A percentile compares a stretch with the other conserved stretches of the same genome.
These are phyloP conservation scores for Fomitopsis pulvina DNA, from an alignment of 768 basidiomycete genomes.

Conservation along the genomic window DNA sequence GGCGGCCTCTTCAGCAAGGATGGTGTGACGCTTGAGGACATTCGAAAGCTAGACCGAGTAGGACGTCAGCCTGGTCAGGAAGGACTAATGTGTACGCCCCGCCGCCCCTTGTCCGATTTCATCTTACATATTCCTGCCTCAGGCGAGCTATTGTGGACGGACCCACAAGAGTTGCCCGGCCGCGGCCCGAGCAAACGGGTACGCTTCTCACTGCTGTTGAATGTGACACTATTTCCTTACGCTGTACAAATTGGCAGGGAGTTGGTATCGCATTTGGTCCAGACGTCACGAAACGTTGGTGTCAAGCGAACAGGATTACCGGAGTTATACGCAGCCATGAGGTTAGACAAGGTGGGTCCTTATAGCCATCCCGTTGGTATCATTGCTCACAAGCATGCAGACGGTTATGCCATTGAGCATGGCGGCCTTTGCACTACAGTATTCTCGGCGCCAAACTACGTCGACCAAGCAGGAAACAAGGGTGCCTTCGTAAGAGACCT, in stretches of 20 bases:
- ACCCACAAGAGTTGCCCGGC: slow-evolving; percentile 84
- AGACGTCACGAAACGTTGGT: slow-evolving; percentile 88
- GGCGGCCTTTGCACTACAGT: slow-evolving; percentile 92
- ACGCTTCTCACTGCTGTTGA: slow-evolving; percentile 21
- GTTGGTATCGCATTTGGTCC: slow-evolving; percentile 96
- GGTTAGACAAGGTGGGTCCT: slow-evolving; percentile 82
- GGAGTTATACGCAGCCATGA: slow-evolving; percentile 94
- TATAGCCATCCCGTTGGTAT: slow-evolving; percentile 1
- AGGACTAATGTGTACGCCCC: slow-evolving; percentile 92
- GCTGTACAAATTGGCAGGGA: slow-evolving; percentile 42
- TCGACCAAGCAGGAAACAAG: slow-evolving; percentile 88
- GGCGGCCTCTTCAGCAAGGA: slow-evolving; percentile 96
- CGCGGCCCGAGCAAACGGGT: slow-evolving; percentile 96
- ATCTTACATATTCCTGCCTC: slow-evolving; percentile 1
- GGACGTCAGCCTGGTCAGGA: slow-evolving; percentile 91
- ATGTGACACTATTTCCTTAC: background rate
- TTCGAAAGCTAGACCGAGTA: slow-evolving; percentile 81
- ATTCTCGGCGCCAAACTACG: slow-evolving; percentile 94
- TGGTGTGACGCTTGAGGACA: slow-evolving; percentile 88
- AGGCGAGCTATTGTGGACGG: slow-evolving; percentile 93
- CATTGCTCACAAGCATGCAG: slow-evolving; percentile 28
- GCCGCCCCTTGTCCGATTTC: too few species aligned
- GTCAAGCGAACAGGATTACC: slow-evolving; percentile 76
- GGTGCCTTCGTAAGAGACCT: slow-evolving; percentile 71
- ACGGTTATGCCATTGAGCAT: slow-evolving; percentile 94